These are phyloP conservation scores for Chaetomium olivaceum DNA, from an alignment of 2,329 filamentous ascomycete species.

Conservation along the genomic window DNA sequence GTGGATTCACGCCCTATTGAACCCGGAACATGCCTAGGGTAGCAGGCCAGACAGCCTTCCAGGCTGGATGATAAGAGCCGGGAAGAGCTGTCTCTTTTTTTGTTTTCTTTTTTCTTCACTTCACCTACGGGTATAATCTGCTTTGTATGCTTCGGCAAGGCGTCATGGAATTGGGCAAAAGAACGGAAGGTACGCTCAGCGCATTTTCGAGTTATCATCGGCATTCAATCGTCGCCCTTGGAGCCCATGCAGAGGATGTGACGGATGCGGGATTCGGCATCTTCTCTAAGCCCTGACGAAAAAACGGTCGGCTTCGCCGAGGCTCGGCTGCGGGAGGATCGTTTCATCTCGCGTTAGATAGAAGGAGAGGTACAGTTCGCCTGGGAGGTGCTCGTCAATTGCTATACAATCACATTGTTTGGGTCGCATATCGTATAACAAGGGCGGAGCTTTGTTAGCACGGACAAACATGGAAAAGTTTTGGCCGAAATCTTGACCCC, in stretches of 20 bases:
- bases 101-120: background rate
- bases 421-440: background rate
- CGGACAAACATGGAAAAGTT: no score
- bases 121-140: conserved; percentile 8
- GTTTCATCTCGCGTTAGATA: background rate
- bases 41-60: background rate
- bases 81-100: conserved; percentile 6
- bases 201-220: conserved; percentile 1
- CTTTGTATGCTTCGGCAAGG: conserved; percentile 21
- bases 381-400: background rate
- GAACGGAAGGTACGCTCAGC: conserved; percentile 14
- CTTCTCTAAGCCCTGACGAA: background rate
- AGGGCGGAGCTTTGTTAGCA: background rate
- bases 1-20: conserved; percentile 67
- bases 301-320: background rate
- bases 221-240: background rate
- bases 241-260: background rate
- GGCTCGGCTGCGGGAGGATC: background rate
- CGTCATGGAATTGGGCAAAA: conserved; percentile 18
- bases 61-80: conserved; percentile 20
- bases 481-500: background rate
- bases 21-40: background rate
- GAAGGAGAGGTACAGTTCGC: no score
- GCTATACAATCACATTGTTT: background rate
- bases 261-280: background rate